These are phyloP conservation scores for Phaffia australis DNA, from an alignment of 768 basidiomycete species.

Conservation along the genomic window DNA sequence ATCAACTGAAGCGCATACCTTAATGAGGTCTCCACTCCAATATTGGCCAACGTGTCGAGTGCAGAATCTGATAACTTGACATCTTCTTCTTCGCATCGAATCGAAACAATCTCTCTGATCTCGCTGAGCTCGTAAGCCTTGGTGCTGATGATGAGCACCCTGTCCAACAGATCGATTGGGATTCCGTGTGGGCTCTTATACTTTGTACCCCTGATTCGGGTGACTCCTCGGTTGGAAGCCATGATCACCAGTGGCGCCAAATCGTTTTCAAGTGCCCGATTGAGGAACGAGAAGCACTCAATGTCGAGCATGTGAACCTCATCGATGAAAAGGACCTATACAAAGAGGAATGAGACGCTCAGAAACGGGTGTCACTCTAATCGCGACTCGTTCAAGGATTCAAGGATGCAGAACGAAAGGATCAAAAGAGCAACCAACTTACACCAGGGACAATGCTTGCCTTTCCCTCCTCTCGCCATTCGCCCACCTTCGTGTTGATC, in stretches of 20 bases:
- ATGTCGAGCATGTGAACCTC: slow-evolving; percentile 98
- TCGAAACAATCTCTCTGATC: slow-evolving; percentile 81
- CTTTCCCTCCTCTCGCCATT: slow-evolving; percentile 98
- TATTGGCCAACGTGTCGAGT: slow-evolving; percentile 65
- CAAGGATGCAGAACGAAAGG: background rate
- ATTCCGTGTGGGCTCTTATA: slow-evolving; percentile 90
- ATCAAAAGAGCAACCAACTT: slow-evolving; percentile 34
- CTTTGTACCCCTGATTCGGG: slow-evolving; percentile 87
- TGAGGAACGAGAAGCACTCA: slow-evolving; percentile 97
- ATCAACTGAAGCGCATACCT: slow-evolving; percentile 92
- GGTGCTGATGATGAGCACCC: slow-evolving; percentile 91
- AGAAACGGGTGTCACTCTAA: no score
- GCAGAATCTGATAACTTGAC: slow-evolving; percentile 68
- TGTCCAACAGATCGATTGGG: slow-evolving; percentile 85
- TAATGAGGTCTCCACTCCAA: slow-evolving; percentile 80
- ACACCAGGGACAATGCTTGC: slow-evolving; percentile 95
- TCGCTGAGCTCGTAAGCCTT: slow-evolving; percentile 72
- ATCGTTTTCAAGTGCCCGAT: slow-evolving; percentile 87
- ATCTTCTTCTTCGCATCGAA: slow-evolving; percentile 91
- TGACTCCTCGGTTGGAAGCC: slow-evolving; percentile 94
- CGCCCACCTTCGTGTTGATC: slow-evolving; percentile 90
- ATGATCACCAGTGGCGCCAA: slow-evolving; percentile 92
- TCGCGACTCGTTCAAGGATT: background rate
- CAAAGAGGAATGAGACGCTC: background rate
- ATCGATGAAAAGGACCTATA: slow-evolving; percentile 52